Evolutionary conservation across 2,329 filamentous ascomycete species (phyloP), one percentile per base, ranked within the genome.

Genomic region (Ustilaginoidea virens): DNA sequence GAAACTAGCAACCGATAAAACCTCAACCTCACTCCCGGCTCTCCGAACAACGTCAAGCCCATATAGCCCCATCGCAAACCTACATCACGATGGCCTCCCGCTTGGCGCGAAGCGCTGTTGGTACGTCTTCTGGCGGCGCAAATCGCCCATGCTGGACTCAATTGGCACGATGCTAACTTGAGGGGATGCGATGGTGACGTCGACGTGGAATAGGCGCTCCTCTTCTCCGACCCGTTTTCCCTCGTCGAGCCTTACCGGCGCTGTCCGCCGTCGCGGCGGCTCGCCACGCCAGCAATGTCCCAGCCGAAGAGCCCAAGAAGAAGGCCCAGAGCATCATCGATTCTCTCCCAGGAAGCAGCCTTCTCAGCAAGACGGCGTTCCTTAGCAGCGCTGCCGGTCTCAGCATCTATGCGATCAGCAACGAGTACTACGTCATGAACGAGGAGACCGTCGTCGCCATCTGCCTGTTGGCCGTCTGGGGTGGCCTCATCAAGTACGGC

Each of bases 361-460:
- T 94, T 41, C 65, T 92, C 53, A 92, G 83, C 60, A 98, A 98
- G 78, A 85, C 83, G 45, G 90, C 90, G 51, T 87, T 94, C 55
- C 79, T 98, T 50, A 96, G 87, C 52, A 86, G 83, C 48, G 78
- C 79, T 41, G 82, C 90, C 50, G 87, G 80, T 63, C 61, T 92
- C 47, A 86, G 81, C 50, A 72, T 92, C 58, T 92, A 90, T 55
- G 90, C 85, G 51, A 85, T 98, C 63, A 92, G 81, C 76, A 98
- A 92, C 66, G 90, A 98, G 74, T 85, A 96, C 69, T 96, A 94
- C 63, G 85, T 98, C 56, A 71, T 98, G 63, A 98, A 98, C 67
- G 90, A 98, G 71, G 90, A 98, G 69, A 80, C 86, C 39, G 80
- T 98, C 53, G 81, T 92, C 52, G 81, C 82, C 43, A 73, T 98